Conservation (phyloP, 2,329 filamentous ascomycete genomes). For the Dactylellina sp. region DNA sequence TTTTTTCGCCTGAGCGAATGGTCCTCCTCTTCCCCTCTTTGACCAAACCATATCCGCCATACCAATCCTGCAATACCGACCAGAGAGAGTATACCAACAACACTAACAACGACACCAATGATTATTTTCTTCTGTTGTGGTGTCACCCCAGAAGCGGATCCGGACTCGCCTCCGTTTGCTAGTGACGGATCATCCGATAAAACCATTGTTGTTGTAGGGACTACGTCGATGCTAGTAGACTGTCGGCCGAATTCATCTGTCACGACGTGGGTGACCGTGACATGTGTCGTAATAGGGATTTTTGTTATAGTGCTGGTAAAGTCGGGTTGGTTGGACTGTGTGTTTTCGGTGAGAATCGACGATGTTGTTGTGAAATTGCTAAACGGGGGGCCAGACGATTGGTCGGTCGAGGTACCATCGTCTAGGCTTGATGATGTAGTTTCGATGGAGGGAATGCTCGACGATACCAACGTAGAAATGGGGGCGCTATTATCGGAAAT, state of each 20-base stretch:
- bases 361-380: slow-evolving; percentile 45
- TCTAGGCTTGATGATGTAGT: neutral
- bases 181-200: slow-evolving; percentile 47
- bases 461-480: neutral
- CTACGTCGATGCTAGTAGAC: slow-evolving; percentile 40
- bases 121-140: slow-evolving; percentile 54
- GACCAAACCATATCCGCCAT: slow-evolving; percentile 55
- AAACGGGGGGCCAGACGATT: slow-evolving; percentile 35
- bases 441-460: neutral
- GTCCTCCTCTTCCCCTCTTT: slow-evolving; percentile 32
- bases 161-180: slow-evolving; percentile 44
- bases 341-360: slow-evolving; percentile 16
- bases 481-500: slow-evolving; percentile 10
- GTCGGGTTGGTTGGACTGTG: slow-evolving; percentile 10
- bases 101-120: slow-evolving; percentile 50
- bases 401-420: neutral
- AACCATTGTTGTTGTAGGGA: slow-evolving; percentile 51
- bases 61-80: slow-evolving; percentile 44
- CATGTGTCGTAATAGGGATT: slow-evolving; percentile 43
- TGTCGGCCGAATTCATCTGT: slow-evolving; percentile 46
- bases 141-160: slow-evolving; percentile 43
- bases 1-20: slow-evolving; percentile 18
- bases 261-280: slow-evolving; percentile 47
- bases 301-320: slow-evolving; percentile 46
- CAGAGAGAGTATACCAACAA: slow-evolving; percentile 45